Base-by-base conservation (phyloP, 192 early-diverging fungal genomes). In the Entomortierella lignicola region DNA sequence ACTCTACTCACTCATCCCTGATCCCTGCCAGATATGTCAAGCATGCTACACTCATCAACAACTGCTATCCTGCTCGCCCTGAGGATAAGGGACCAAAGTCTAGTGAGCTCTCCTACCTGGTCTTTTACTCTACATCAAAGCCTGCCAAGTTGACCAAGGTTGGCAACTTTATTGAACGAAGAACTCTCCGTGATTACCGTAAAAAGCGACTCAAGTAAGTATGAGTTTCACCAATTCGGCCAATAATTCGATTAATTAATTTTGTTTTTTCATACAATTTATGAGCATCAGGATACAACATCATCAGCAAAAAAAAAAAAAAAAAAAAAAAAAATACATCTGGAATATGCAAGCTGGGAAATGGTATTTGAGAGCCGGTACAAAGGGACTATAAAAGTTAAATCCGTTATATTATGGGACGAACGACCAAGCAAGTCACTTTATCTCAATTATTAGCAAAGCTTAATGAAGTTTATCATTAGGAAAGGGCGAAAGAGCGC, bases 111-210 rank as follows among this genome's bases (percentile, higher is more conserved):
- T 95, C 95, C 5, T 92, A 94, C 58, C 85, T 98, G 53, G 85
- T 94, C 8, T 97, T 92, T 81, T 98, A 98, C 70, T 91, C 93
- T 25, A 90, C 88, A 44, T 89, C 92, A 47, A 92, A 94, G 67
- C 95, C 95, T 2, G 92, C 91, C 21, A 98, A 98, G 81, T 86
- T 97, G 55, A 85, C 91, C 62, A 98, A 98, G 77, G 94, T 97
- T 32, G 95, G 95, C 60, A 81, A 75, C 6, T 95, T 90, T 71
- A 81, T 98, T 27, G 92, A 94, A 51, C 89, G 87, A 63, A 88
- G 91, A 65, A 85, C 90, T 4, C 72, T 84, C 37, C 77, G 81
- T 42, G 95, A 98, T 60, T 77, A 90, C 43, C 73, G 84, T 48
- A 91, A 89, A 63, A 81, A 80, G 39, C 77, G 84, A 55, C 86